Evolutionary conservation across 2,329 filamentous ascomycete species (phyloP).

Genomic region (Xylaria sp.): DNA sequence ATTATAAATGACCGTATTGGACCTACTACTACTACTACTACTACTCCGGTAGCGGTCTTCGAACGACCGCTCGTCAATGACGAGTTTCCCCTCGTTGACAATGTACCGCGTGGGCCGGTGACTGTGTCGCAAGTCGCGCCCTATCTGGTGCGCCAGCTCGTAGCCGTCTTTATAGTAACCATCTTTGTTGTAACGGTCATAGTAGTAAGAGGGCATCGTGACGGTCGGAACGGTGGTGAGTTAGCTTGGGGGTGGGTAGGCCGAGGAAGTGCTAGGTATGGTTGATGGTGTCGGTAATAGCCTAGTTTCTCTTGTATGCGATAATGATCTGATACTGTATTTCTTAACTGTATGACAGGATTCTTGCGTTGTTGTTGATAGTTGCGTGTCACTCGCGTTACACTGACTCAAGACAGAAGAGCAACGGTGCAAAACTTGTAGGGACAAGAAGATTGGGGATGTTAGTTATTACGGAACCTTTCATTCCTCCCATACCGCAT

Average conservation of each 20-base stretch:
- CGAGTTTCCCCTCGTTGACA: constrained; percentile 45
- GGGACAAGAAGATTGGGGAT: neutral
- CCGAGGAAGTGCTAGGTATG: neutral
- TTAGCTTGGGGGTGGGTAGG: neutral
- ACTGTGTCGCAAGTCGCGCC: constrained; percentile 35
- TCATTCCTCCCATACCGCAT: neutral
- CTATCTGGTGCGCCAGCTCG: constrained; percentile 36
- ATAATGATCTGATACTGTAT: neutral
- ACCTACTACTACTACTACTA: constrained; percentile 24
- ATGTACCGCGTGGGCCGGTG: constrained; percentile 41
- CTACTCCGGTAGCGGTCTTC: constrained; percentile 2
- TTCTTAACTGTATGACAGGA: neutral
- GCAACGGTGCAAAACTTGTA: neutral
- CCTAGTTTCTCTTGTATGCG: neutral
- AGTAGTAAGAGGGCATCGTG: constrained; percentile 35
- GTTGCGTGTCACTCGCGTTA: neutral
- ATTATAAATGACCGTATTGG: constrained; percentile 47
- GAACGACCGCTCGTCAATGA: constrained; percentile 40
- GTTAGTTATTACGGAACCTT: neutral
- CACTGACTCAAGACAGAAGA: neutral
- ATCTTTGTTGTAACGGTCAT: constrained; percentile 12
- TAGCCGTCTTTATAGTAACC: constrained; percentile 24
- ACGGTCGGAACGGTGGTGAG: neutral
- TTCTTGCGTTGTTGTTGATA: neutral
- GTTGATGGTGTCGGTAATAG: neutral